A percentile compares a stretch with the other conserved stretches of the same genome.
These are phyloP conservation scores for Gryganskiella cystojenkinii DNA, from an alignment of 192 early-diverging fungal species.

Conservation along the genomic window DNA sequence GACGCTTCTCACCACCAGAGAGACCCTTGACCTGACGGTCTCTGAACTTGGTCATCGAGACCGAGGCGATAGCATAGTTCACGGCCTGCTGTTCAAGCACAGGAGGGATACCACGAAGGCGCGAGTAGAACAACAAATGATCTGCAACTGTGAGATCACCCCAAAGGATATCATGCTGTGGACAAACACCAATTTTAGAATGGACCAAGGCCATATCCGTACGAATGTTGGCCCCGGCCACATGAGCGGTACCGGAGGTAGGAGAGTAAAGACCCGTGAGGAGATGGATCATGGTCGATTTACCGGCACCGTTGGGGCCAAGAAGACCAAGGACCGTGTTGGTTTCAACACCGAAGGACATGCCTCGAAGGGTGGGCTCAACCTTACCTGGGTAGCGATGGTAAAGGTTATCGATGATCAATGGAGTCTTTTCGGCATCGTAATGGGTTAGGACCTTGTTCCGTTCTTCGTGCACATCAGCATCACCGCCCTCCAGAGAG, in stretches of 20 bases:
- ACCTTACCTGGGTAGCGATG: conserved; percentile 17
- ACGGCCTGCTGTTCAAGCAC: neutral
- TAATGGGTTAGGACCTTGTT: conserved; percentile 6
- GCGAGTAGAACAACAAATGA: conserved; percentile 54
- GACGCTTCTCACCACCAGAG: conserved; percentile 66
- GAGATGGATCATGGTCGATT: conserved; percentile 58
- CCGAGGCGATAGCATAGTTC: conserved; percentile 10
- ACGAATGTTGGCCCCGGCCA: conserved; percentile 30
- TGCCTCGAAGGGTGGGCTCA: conserved; percentile 5
- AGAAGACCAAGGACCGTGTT: conserved; percentile 67
- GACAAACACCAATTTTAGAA: conserved; percentile 57
- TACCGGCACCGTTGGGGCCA: conserved; percentile 76
- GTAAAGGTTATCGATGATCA: conserved; percentile 11
- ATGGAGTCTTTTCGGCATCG: conserved; percentile 4
- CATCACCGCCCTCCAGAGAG: conserved; percentile 9
- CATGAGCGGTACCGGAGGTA: neutral
- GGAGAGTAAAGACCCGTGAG: conserved; percentile 15
- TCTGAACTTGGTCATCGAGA: conserved; percentile 29
- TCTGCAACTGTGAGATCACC: conserved; percentile 54
- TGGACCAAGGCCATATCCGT: conserved; percentile 19
- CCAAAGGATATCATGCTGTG: conserved; percentile 60
- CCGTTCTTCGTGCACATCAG: conserved; percentile 8
- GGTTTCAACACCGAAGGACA: conserved; percentile 62
- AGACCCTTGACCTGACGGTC: conserved; percentile 40
- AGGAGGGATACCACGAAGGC: conserved; percentile 50